A percentile compares a stretch with the other conserved stretches of the same genome.
Evolutionary conservation across 805 yeast species (phyloP).

Genomic region (Yarrowia phangngaensis): DNA sequence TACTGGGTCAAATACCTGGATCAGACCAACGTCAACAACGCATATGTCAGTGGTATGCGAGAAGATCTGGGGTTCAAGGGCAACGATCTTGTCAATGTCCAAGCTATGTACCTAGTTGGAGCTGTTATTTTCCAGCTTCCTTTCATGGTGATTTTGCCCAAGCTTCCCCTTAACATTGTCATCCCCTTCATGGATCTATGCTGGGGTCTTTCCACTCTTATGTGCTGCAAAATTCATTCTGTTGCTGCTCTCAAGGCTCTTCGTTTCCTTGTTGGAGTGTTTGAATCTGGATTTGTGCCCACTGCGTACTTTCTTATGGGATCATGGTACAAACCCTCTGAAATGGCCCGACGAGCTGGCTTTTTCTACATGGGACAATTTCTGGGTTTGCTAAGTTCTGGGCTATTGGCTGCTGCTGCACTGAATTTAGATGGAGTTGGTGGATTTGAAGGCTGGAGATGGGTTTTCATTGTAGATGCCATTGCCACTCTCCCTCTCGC

Average conservation of each 20-base stretch:
- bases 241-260: slow-evolving; percentile 55
- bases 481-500: slow-evolving; percentile 57
- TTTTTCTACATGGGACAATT: slow-evolving; percentile 60
- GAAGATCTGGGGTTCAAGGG: slow-evolving; percentile 56
- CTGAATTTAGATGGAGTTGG: slow-evolving; percentile 47
- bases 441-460: slow-evolving; percentile 65
- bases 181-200: slow-evolving; percentile 56
- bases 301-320: slow-evolving; percentile 45
- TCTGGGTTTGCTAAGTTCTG: slow-evolving; percentile 59
- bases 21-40: slow-evolving; percentile 56
- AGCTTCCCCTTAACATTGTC: slow-evolving; percentile 52
- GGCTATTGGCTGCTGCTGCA: slow-evolving; percentile 58
- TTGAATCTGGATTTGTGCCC: slow-evolving; percentile 67
- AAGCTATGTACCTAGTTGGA: slow-evolving; percentile 57
- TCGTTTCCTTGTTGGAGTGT: slow-evolving; percentile 63
- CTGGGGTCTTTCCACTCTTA: slow-evolving; percentile 66
- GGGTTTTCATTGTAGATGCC: slow-evolving; percentile 69
- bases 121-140: slow-evolving; percentile 60
- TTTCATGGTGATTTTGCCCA: slow-evolving; percentile 54
- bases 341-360: slow-evolving; percentile 60
- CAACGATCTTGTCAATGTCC: slow-evolving; percentile 57
- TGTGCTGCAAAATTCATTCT: slow-evolving; percentile 49
- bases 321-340: slow-evolving; percentile 54
- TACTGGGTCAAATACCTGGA: slow-evolving; percentile 70
- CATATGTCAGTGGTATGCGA: slow-evolving; percentile 62